Evolutionary conservation across 768 basidiomycete species (phyloP), one percentile per base, ranked within the genome.

Genomic region (Suillus ampliporus): DNA sequence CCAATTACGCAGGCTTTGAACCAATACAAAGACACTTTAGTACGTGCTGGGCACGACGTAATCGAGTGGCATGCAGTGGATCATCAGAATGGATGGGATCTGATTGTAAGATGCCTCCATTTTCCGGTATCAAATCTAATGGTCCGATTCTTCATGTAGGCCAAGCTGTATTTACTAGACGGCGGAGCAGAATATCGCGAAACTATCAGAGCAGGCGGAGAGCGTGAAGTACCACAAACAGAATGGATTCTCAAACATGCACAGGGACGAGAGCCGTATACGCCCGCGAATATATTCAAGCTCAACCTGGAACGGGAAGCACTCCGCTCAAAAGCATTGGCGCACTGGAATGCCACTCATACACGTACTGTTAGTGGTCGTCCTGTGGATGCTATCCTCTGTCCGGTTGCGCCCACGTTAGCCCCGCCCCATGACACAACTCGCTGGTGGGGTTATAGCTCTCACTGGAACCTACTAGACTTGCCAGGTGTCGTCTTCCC

Each of bases 391-490:
- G 82, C 73, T 19, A 76, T 85, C 61, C 76, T 85, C 13, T 76
- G 77, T 63, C 84, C 84, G 17, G 76, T 77, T 46, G 78, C 81
- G 37, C 78, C 84, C 2, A 82, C 80, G 26, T 69, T 84, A 5
- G 83, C 84, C 34, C 78, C 82, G 7, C 83, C 80, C 9, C 83
- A 84, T 58, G 79, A 80, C 63, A 78, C 77, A 5, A 80, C 79
- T 14, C 72, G 77, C n/a, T 84, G 80, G 78, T 82, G 82, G 81
- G 76, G 77, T 8, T 84, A 84, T 67, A 80, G 79, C 7, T 80
- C 81, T 2, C 80, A 85, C 65, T 84, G 84, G 83, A 86, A 86
- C 67, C 65, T 86, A 58, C 65, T 80, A 64, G 84, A 86, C 69
- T 82, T 80, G 58, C 78, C 84, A 11, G 78, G 77, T 21, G 79